Evolutionary conservation across 371 early-diverging fungal species (phyloP), one percentile per base, ranked within the genome.

Genomic region (Sporodiniella umbellata): DNA sequence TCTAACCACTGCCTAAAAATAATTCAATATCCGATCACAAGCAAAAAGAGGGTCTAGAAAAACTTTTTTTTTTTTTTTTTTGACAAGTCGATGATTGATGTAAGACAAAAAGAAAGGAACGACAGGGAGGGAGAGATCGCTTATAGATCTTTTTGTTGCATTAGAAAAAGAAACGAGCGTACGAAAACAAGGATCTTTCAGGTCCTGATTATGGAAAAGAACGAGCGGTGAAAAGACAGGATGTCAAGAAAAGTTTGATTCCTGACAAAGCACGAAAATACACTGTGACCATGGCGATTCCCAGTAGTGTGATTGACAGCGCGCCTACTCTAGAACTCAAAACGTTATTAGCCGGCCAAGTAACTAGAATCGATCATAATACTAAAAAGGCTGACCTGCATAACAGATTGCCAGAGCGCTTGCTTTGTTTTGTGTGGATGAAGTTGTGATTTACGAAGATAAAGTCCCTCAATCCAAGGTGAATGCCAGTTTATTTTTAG

Each of bases 341-440:
- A 59, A 90, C 88, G 0, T 82, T 86, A 53, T 63, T 86, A 12
- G 90, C 83, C 5, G 88, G 90, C 30, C 86, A 89, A 66, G 84
- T 80, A 67, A 50, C 15, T 11, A 14, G 5, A 35, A 35, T n/a
- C 7, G 4, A 4, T 18, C 5, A 15, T 22, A 23, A 26, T 4
- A 4, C n/a, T 12, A 15, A 26, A 23, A 26, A 28, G 15, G 8
- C 23, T 3, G 12, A 28, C 10, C 3, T 21, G 1, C 5, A 15
- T 43, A 11, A 14, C 52, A 84, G 81, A 78, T 89, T 40, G 88
- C 83, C 14, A 70, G 90, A 50, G 73, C 79, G 0, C 63, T 82
- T 26, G 79, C 80, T 15, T 55, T 89, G 26, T 80, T 79, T 54
- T 69, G 81, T 45, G 80, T 86, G 0, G 88, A 88, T 54, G 88